Base-by-base conservation (phyloP, 441 rosid species). In the Croton laevigatus region DNA sequence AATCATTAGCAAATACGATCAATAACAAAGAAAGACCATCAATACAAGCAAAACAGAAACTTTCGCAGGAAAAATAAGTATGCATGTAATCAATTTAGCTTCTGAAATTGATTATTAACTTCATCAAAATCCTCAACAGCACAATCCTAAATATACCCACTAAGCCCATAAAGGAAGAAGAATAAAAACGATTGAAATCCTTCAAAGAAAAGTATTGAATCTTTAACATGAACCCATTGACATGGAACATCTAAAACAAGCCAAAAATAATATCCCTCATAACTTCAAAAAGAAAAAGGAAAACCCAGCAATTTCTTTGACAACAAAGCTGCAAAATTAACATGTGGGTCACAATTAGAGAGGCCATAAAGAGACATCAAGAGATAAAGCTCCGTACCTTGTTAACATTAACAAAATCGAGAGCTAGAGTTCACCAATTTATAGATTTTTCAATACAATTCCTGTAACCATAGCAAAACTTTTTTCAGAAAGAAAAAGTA, bases 371-470 rank as follows among this genome's bases (percentile, higher is more conserved):
- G 32, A 27, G 32, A n/a, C n/a, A n/a, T n/a, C n/a, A n/a, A 54
- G 59, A 54, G 34, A 54, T 14, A 46, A 32, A 22, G 22, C 22
- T 22, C n/a, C 11, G 4, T 20, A 67, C 70, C 70, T 67, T 37
- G 20, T 23, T 2, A 67, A 54, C 70, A 67, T 67, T 63, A 63
- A 57, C 70, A 67, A 67, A 66, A 54, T 22, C 37, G 53, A 54
- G 51, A 13, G 70, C 51, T 54, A 38, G 51, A 67, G 51, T 54
- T 53, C 49, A 63, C 53, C 67, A 46, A 63, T 27, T 8, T 14
- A 14, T 40, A 44, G 42, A 44, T 4, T 6, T 52, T 45, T 52
- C 20, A 32, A 63, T 14, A 44, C 6, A 44, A 22, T 42, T 36
- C 62, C 70, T 38, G 62, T n/a, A 22, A 12, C 36, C n/a, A 7